These are phyloP conservation scores for Cordyceps farinosa DNA, from an alignment of 2,329 filamentous ascomycete genomes.

Conservation along the genomic window DNA sequence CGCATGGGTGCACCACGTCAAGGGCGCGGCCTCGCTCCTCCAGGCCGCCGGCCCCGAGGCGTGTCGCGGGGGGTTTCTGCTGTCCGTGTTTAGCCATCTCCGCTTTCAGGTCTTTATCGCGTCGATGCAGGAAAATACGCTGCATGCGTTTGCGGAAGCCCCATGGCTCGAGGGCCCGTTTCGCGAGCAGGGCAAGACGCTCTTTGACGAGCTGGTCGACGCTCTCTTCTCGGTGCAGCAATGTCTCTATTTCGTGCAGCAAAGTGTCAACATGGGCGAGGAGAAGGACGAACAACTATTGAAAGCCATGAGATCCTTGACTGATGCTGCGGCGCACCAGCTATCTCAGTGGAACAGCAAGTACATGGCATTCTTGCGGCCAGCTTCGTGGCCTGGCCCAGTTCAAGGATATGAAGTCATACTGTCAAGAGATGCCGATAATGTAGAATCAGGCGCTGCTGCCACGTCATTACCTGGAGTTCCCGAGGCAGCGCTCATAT, in stretches of 20 bases:
- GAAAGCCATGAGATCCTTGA: neutral
- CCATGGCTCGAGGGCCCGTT: neutral
- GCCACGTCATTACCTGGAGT: neutral
- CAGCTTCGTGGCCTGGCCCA: neutral
- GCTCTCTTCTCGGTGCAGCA: constrained; percentile 1
- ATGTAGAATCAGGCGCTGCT: neutral
- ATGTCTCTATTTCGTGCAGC: neutral
- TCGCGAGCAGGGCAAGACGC: neutral
- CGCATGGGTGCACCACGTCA: constrained; percentile 12
- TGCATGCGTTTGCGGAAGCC: neutral
- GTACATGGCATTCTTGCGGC: neutral
- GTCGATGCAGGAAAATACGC: constrained; percentile 6
- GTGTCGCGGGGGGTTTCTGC: constrained; percentile 2
- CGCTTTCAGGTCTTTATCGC: constrained; percentile 9
- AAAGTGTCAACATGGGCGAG: neutral
- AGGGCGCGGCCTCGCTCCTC: constrained; percentile 9
- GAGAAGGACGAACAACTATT: neutral
- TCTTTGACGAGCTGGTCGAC: constrained; percentile 11
- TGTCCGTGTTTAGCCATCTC: constrained; percentile 1
- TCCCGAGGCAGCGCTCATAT: constrained; percentile 1
- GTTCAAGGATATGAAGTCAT: neutral
- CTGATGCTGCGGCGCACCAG: neutral
- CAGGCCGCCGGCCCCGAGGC: neutral
- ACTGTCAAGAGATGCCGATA: no score
- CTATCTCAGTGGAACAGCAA: neutral